phyloP scores from a whole-genome alignment of 805 yeast species.

The Monosporozyma aerobia region DNA sequence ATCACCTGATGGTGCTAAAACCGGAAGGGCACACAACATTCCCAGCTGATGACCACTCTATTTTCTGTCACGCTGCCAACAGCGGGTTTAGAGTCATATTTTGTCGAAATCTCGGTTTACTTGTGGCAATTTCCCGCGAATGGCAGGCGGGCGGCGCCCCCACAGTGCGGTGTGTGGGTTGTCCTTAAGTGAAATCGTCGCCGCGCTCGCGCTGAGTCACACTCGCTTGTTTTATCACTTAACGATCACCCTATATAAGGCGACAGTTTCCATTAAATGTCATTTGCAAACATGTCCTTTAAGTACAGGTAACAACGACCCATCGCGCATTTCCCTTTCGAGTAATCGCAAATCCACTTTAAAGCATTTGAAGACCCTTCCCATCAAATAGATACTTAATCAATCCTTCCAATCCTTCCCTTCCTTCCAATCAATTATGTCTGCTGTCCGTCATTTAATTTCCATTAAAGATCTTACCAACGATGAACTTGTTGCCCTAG shows the following conservation, averaged over 20 bases:
- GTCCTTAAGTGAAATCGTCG: not conserved
- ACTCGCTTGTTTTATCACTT: constrained; percentile 15
- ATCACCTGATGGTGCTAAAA: too few relatives aligned
- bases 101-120: not conserved
- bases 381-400: too few relatives aligned
- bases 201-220: not conserved
- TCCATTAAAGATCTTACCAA: constrained; percentile 72
- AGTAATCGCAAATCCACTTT: not conserved
- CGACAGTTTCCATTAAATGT: constrained; percentile 1
- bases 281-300: constrained; percentile 12
- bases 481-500: constrained; percentile 61
- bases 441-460: constrained; percentile 54
- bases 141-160: not conserved
- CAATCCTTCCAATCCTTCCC: too few relatives aligned
- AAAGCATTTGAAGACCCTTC: not conserved
- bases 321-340: not conserved
- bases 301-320: constrained; percentile 27
- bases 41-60: too few relatives aligned
- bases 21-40: too few relatives aligned
- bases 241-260: constrained; percentile 8
- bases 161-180: not conserved
- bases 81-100: too few relatives aligned
- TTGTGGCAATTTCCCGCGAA: too few relatives aligned
- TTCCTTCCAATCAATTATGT: not conserved
- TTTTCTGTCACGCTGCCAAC: too few relatives aligned